These are phyloP conservation scores for Deakozyma indianensis DNA, from an alignment of 805 yeast species.

Conservation along the genomic window DNA sequence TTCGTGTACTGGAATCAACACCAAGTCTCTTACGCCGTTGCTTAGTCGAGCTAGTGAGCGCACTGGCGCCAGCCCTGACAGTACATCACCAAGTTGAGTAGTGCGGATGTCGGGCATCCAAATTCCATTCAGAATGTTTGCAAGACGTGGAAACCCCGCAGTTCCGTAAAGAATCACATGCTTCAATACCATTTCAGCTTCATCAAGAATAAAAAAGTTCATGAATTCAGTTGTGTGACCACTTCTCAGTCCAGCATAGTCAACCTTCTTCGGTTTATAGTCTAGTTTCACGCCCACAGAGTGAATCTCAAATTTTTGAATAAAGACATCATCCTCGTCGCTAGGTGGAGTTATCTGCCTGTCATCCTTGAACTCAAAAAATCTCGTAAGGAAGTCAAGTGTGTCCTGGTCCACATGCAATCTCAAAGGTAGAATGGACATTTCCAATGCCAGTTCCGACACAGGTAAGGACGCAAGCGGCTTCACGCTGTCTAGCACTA, in stretches of 20 bases:
- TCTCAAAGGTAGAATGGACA: slow-evolving; percentile 56
- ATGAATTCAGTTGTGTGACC: slow-evolving; percentile 80
- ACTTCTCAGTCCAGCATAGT: slow-evolving; percentile 69
- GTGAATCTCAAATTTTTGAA: slow-evolving; percentile 43
- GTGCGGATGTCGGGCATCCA: slow-evolving; percentile 84
- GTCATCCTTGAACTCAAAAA: slow-evolving; percentile 66
- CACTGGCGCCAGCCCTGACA: slow-evolving; percentile 76
- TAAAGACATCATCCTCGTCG: slow-evolving; percentile 48
- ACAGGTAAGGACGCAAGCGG: slow-evolving; percentile 55
- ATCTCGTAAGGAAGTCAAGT: slow-evolving; percentile 65
- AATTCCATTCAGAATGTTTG: slow-evolving; percentile 38
- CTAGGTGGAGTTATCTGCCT: slow-evolving; percentile 22
- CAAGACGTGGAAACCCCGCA: slow-evolving; percentile 53
- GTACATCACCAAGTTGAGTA: slow-evolving; percentile 67
- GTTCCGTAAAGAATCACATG: slow-evolving; percentile 58
- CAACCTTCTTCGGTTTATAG: slow-evolving; percentile 82
- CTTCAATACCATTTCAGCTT: slow-evolving; percentile 55
- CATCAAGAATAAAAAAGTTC: slow-evolving; percentile 82
- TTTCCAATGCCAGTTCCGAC: slow-evolving; percentile 44
- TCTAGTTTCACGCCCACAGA: slow-evolving; percentile 55
- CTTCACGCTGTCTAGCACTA: slow-evolving; percentile 42
- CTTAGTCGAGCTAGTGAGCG: slow-evolving; percentile 66
- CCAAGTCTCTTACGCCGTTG: slow-evolving; percentile 58
- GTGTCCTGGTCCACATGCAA: slow-evolving; percentile 90
- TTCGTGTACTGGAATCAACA: slow-evolving; percentile 61